These are phyloP conservation scores for Syncephalastrum racemosum DNA, from an alignment of 371 early-diverging fungal genomes.

Conservation along the genomic window DNA sequence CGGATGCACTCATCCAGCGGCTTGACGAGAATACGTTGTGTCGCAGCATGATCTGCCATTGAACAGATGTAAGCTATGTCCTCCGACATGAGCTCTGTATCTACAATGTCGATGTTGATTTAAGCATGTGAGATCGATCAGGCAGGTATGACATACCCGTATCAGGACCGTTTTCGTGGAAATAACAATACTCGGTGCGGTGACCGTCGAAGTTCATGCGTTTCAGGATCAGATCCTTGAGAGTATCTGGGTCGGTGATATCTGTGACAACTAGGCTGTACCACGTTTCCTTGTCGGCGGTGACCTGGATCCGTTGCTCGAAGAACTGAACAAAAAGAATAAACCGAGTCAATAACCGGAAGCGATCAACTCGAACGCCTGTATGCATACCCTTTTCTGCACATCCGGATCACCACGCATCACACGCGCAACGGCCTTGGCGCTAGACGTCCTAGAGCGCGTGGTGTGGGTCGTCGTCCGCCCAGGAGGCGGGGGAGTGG, in stretches of 20 bases:
- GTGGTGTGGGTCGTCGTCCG: no score
- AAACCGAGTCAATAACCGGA: neutral
- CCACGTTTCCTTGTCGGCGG: slow-evolving; percentile 57
- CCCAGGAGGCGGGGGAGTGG: no score
- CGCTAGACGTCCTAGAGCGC: no score
- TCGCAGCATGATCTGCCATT: slow-evolving; percentile 41
- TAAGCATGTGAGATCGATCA: slow-evolving; percentile 6
- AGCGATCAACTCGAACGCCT: neutral
- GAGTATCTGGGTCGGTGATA: slow-evolving; percentile 44
- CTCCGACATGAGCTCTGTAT: slow-evolving; percentile 34
- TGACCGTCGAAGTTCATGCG: slow-evolving; percentile 45
- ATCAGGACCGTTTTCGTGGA: slow-evolving; percentile 51
- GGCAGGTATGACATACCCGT: slow-evolving; percentile 32
- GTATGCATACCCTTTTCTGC: no score
- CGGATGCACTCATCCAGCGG: slow-evolving; percentile 7
- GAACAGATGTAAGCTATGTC: slow-evolving; percentile 39
- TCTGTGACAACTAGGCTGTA: slow-evolving; percentile 54
- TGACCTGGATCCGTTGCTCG: slow-evolving; percentile 54
- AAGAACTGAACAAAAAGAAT: slow-evolving; percentile 8
- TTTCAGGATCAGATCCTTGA: slow-evolving; percentile 50
- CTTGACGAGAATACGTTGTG: slow-evolving; percentile 39
- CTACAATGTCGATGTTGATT: slow-evolving; percentile 23
- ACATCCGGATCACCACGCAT: no score
- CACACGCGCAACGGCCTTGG: no score
- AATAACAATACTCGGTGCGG: slow-evolving; percentile 46